These are phyloP conservation scores for Colletotrichum higginsianum DNA, from an alignment of 2,329 filamentous ascomycete species.

Conservation along the genomic window DNA sequence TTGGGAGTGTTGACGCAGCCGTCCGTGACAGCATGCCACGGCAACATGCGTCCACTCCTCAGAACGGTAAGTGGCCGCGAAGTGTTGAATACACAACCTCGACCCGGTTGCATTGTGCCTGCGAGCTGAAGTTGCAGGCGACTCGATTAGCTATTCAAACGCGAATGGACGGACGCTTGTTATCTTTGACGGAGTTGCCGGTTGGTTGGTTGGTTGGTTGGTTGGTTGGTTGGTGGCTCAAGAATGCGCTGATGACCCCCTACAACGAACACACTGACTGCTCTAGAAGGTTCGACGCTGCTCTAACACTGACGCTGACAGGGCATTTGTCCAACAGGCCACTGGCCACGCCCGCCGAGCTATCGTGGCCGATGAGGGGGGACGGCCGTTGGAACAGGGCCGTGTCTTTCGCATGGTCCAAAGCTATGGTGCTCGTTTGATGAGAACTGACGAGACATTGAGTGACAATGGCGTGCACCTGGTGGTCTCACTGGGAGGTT, in stretches of 20 bases:
- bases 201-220: no score
- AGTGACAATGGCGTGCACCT: not conserved
- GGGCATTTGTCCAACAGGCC: conserved; percentile 6
- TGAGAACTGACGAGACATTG: conserved; percentile 4
- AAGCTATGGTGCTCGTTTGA: not conserved
- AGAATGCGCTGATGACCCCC: not conserved
- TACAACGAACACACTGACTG: no score
- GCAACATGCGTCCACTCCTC: conserved; percentile 13
- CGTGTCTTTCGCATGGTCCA: not conserved
- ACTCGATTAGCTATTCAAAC: conserved; percentile 18
- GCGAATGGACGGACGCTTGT: conserved; percentile 8
- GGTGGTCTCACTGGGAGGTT: not conserved
- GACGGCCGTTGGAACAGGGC: conserved; percentile 2
- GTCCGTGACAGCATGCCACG: conserved; percentile 7
- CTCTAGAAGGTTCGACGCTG: no score
- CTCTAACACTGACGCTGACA: not conserved
- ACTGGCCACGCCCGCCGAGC: conserved; percentile 18
- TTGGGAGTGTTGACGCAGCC: conserved; percentile 23
- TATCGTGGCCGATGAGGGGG: not conserved
- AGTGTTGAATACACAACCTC: conserved; percentile 13
- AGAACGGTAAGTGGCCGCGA: conserved; percentile 30
- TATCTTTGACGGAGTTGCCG: not conserved
- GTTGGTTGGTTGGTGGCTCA: not conserved
- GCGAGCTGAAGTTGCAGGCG: conserved; percentile 15
- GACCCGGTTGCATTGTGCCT: conserved; percentile 8